These are phyloP conservation scores for Isoetes taiwanensis DNA, from an alignment of 75 land plant species.

Conservation along the genomic window DNA sequence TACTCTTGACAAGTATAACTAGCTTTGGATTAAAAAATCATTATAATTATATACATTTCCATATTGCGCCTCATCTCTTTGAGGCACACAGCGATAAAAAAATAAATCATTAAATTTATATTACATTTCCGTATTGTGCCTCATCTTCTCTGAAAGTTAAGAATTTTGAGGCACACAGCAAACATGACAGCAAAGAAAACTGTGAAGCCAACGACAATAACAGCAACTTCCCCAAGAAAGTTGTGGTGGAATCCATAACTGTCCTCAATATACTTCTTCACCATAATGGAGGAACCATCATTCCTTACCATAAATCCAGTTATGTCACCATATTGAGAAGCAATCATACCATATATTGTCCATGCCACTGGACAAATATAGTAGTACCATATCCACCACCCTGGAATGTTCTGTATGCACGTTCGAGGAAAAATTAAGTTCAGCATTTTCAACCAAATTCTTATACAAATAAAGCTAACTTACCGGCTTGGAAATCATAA, in stretches of 20 bases:
- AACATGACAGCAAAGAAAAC: conserved; percentile 19
- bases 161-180: conserved; percentile 14
- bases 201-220: conserved; percentile 13
- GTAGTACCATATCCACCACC: conserved; percentile 96
- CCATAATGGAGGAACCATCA: conserved; percentile 16
- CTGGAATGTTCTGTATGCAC: conserved; percentile 65
- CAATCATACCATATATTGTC: conserved; percentile 76
- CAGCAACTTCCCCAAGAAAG: conserved; percentile 11
- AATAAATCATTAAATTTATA: too few species aligned
- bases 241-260: conserved; percentile 18
- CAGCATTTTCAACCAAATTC: background rate
- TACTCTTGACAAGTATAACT: too few species aligned
- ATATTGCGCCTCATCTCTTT: too few species aligned
- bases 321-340: conserved; percentile 63
- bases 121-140: too few species aligned
- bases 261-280: conserved; percentile 19
- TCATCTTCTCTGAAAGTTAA: conserved; percentile 28
- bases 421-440: background rate
- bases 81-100: too few species aligned
- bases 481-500: conserved; percentile 39
- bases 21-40: too few species aligned
- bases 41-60: too few species aligned
- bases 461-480: background rate
- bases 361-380: conserved; percentile 82
- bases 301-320: conserved; percentile 20